These are phyloP conservation scores for Halophytophthora polymorphica DNA, from an alignment of 352 stramenopile species.

Conservation along the genomic window DNA sequence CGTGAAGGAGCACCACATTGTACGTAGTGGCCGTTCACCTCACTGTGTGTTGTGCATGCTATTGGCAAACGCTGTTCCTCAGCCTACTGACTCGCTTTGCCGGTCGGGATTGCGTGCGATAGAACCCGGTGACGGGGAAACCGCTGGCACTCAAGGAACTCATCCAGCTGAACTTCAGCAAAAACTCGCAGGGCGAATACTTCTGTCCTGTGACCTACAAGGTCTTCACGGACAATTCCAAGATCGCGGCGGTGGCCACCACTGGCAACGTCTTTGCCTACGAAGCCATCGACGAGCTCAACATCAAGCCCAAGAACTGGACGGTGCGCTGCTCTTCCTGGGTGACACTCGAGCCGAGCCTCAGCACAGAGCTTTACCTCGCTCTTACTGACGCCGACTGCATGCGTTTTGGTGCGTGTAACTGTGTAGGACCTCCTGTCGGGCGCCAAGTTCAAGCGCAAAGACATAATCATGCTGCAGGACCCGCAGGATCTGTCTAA, in stretches of 20 bases:
- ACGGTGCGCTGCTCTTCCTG: slow-evolving; percentile 29
- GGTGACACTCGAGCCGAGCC: background rate
- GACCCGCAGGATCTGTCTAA: slow-evolving; percentile 90
- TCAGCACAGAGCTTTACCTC: too few relatives aligned
- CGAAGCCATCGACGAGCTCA: slow-evolving; percentile 97
- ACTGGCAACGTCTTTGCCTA: slow-evolving; percentile 97
- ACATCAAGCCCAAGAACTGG: slow-evolving; percentile 98
- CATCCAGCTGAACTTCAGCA: slow-evolving; percentile 87
- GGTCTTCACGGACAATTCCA: slow-evolving; percentile 86
- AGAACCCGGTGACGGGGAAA: slow-evolving; percentile 95
- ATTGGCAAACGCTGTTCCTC: background rate
- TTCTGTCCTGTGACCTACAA: slow-evolving; percentile 97
- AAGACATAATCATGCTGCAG: slow-evolving; percentile 95
- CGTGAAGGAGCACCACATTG: slow-evolving; percentile 93
- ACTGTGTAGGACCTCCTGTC: slow-evolving; percentile 89
- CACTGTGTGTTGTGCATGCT: background rate
- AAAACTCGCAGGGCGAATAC: slow-evolving; percentile 75
- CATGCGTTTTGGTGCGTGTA: slow-evolving; percentile 1
- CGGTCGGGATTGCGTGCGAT: background rate
- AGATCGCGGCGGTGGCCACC: slow-evolving; percentile 76
- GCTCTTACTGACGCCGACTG: slow-evolving; percentile 11
- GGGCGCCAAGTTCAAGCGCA: slow-evolving; percentile 89
- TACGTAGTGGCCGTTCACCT: slow-evolving; percentile 21
- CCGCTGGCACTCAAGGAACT: slow-evolving; percentile 91
- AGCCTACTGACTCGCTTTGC: background rate